Base-by-base conservation (phyloP, 441 rosid species). In the Geranium incanum region DNA sequence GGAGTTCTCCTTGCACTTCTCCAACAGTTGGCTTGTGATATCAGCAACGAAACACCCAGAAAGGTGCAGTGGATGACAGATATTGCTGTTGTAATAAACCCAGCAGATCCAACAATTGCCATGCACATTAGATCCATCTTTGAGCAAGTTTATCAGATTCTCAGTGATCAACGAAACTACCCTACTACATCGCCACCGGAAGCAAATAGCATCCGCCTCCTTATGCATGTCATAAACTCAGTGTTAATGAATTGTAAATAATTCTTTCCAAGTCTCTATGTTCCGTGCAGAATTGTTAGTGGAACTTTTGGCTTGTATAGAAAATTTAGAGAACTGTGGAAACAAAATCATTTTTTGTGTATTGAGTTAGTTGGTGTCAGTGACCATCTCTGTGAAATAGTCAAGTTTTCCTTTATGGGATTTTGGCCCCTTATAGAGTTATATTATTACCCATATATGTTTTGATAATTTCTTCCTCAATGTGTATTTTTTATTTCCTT, bases 41-140 rank as follows among this genome's bases (percentile, higher is more conserved):
- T 88, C 60, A 79, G 70, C 45, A 88, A 81, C 6, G 91, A 83
- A 33, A 86, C 88, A 1, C 33, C 77, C 0, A 80, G 70, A 75
- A 88, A 89, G 75, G 43, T 88, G 60, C 70, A 78, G 36, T 89
- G 96, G 96, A 88, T 89, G 96, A 86, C 86, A 16, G 96, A 88
- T 19, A 89, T 85, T 68, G 86, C 89, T 12, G 83, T 82, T 37
- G 88, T 82, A 59, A 85, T 89, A 79, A 86, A 79, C 81, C 89
- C 91, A 0, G 70, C 74, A 18, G 93, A 89, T 74, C 86, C 84
- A 5, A 78, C 79, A 82, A 86, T 89, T 12, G 80, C 85, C n/a
- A 28, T 84, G 78, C 93, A 89, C 1, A 87, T 85, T 43, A 71
- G 84, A 59, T 91, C 91, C 3, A 86, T 89, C 77, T 86, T 23